Conservation (phyloP, 2,329 filamentous ascomycete species). For the Zymoseptoria brevis region DNA sequence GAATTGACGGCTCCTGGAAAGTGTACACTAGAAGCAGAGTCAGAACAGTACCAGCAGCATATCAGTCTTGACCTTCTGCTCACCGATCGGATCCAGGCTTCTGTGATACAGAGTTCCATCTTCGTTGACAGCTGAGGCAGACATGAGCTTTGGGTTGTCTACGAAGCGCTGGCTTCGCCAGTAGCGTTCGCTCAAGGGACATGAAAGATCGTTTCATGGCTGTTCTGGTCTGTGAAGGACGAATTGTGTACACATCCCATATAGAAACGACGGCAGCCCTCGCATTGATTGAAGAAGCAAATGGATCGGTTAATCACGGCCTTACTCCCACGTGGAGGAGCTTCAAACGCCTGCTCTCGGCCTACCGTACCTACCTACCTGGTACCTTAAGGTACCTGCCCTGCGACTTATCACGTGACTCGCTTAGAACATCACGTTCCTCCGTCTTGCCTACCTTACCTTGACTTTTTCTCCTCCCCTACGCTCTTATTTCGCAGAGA, state of each 20-base stretch:
- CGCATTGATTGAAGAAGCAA: neutral
- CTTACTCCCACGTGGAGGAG: neutral
- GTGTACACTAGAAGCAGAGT: conserved; percentile 40
- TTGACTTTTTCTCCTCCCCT: no score
- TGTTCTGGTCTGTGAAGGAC: neutral
- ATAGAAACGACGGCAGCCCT: neutral
- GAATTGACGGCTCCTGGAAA: conserved; percentile 96
- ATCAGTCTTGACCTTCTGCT: conserved; percentile 14
- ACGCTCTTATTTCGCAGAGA: no score
- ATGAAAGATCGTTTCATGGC: conserved; percentile 11
- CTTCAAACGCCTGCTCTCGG: no score
- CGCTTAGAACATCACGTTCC: neutral
- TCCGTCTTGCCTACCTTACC: no score
- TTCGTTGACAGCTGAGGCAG: conserved; percentile 21
- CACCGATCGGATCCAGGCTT: conserved; percentile 53
- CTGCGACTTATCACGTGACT: neutral
- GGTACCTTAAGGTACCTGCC: neutral
- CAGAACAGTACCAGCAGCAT: neutral
- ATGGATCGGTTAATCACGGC: neutral
- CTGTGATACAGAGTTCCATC: conserved; percentile 52
- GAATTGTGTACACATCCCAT: neutral
- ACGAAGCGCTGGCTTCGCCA: neutral
- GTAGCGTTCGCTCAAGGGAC: conserved; percentile 4
- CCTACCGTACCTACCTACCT: no score
- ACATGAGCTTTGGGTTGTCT: conserved; percentile 3